A percentile compares a stretch with the other conserved stretches of the same genome.
Evolutionary conservation across 805 yeast species (phyloP).

Genomic region (Maudiozyma bulderi): DNA sequence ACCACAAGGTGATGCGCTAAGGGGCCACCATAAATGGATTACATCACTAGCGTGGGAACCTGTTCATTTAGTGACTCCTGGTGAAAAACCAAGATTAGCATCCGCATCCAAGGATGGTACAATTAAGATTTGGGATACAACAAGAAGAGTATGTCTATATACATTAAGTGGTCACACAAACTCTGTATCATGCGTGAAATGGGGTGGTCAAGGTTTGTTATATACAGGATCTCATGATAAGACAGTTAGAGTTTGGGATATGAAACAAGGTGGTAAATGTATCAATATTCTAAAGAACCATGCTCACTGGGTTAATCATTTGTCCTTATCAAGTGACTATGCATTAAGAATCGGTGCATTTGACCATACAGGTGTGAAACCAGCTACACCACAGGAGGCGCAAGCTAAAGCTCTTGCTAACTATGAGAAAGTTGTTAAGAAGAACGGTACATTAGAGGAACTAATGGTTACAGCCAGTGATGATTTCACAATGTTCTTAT

Average conservation of each 20-base stretch:
- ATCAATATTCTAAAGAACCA: slow-evolving; percentile 75
- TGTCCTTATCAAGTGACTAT: slow-evolving; percentile 84
- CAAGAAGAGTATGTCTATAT: slow-evolving; percentile 51
- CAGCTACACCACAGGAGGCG: slow-evolving; percentile 38
- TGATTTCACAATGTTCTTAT: slow-evolving; percentile 93
- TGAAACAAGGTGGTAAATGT: slow-evolving; percentile 61
- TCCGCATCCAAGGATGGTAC: slow-evolving; percentile 91
- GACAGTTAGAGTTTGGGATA: slow-evolving; percentile 85
- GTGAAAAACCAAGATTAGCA: slow-evolving; percentile 61
- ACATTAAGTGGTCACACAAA: slow-evolving; percentile 82
- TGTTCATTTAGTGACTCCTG: slow-evolving; percentile 60
- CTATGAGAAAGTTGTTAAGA: slow-evolving; percentile 49
- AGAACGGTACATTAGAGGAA: slow-evolving; percentile 60
- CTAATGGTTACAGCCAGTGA: slow-evolving; percentile 91
- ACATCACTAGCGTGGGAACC: slow-evolving; percentile 94
- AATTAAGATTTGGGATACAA: slow-evolving; percentile 80
- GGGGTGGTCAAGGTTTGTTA: slow-evolving; percentile 84
- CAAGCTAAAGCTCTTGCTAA: slow-evolving; percentile 39
- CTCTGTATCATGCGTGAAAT: slow-evolving; percentile 89
- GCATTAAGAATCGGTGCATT: slow-evolving; percentile 81
- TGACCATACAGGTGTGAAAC: slow-evolving; percentile 53
- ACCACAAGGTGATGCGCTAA: slow-evolving; percentile 60
- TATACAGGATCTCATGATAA: slow-evolving; percentile 93
- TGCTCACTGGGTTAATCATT: slow-evolving; percentile 97
- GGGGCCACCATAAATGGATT: slow-evolving; percentile 85